Percentiles rank a stretch among this genome's conserved stretches.
Evolutionary conservation across 805 yeast species (phyloP).

Genomic region (Candida broadrunensis): DNA sequence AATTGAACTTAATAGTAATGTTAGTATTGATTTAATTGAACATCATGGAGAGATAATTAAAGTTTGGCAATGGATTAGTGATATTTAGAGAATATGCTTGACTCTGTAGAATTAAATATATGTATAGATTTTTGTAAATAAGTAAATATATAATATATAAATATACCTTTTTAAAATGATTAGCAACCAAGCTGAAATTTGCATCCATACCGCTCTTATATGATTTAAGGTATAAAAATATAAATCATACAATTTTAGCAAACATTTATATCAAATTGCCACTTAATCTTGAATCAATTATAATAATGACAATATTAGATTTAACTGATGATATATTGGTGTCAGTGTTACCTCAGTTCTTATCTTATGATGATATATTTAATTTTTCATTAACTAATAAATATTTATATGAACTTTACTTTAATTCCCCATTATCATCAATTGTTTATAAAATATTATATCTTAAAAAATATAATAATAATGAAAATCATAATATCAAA

Average conservation of each 20-base stretch:
- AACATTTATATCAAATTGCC: background rate
- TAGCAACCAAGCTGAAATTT: too few relatives aligned
- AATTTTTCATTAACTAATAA: constrained; percentile 38
- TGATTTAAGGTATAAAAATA: too few relatives aligned
- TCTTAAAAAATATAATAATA: constrained; percentile 40
- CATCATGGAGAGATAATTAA: constrained; percentile 83
- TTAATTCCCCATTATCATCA: constrained; percentile 32
- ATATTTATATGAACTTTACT: constrained; percentile 24
- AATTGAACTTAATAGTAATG: constrained; percentile 66
- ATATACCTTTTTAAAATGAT: too few relatives aligned
- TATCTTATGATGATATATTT: constrained; percentile 38
- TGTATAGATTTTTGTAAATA: too few relatives aligned
- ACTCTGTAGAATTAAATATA: too few relatives aligned
- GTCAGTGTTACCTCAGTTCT: constrained; percentile 26
- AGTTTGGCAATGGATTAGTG: constrained; percentile 82
- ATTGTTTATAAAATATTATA: constrained; percentile 25
- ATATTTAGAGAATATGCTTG: constrained; percentile 11
- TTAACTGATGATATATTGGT: constrained; percentile 42
- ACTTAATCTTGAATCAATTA: background rate
- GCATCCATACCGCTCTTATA: too few relatives aligned
- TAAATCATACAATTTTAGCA: too few relatives aligned
- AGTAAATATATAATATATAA: too few relatives aligned
- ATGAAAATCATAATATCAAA: constrained; percentile 36
- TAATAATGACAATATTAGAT: constrained; percentile 12
- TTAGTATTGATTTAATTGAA: constrained; percentile 62